phyloP scores from a whole-genome alignment of 2,329 filamentous ascomycete species.

The Fusarium incarnatum region DNA sequence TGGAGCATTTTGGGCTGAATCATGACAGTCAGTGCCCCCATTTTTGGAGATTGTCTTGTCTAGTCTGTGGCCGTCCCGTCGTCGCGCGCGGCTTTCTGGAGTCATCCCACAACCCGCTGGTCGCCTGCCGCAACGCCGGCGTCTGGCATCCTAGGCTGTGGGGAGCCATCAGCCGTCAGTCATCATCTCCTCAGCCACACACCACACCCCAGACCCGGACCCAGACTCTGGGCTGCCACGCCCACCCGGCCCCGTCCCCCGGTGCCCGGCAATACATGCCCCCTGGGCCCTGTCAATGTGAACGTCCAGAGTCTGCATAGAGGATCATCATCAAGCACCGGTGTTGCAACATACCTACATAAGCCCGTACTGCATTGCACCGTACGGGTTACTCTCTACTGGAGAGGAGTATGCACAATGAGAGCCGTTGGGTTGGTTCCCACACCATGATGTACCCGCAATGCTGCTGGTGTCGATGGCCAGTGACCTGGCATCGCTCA shows the following conservation, averaged over 20 bases:
- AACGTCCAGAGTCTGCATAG: constrained; percentile 36
- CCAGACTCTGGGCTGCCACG: constrained; percentile 22
- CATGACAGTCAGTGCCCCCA: constrained; percentile 18
- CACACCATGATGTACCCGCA: constrained; percentile 42
- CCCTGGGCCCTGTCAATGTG: constrained; percentile 30
- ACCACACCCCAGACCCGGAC: constrained; percentile 8
- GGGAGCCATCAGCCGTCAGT: constrained; percentile 39
- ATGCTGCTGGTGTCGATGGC: constrained; percentile 44
- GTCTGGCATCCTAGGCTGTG: constrained; percentile 33
- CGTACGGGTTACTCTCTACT: not conserved
- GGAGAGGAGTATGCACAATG: not conserved
- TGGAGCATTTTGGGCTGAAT: constrained; percentile 20
- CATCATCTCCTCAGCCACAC: constrained; percentile 36
- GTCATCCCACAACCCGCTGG: constrained; percentile 41
- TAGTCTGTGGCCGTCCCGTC: not conserved
- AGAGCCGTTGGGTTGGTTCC: constrained; percentile 44
- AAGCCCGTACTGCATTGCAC: not conserved
- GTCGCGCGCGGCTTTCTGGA: constrained; percentile 36
- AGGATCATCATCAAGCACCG: constrained; percentile 40
- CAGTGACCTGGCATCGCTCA: constrained; percentile 43
- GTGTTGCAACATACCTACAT: constrained; percentile 6
- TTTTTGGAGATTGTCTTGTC: constrained; percentile 31
- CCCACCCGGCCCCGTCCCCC: constrained; percentile 44
- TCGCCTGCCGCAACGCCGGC: constrained; percentile 31
- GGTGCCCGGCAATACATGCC: constrained; percentile 40